Evolutionary conservation across 345 rosid species (phyloP).

Genomic region (Gossypium australe): DNA sequence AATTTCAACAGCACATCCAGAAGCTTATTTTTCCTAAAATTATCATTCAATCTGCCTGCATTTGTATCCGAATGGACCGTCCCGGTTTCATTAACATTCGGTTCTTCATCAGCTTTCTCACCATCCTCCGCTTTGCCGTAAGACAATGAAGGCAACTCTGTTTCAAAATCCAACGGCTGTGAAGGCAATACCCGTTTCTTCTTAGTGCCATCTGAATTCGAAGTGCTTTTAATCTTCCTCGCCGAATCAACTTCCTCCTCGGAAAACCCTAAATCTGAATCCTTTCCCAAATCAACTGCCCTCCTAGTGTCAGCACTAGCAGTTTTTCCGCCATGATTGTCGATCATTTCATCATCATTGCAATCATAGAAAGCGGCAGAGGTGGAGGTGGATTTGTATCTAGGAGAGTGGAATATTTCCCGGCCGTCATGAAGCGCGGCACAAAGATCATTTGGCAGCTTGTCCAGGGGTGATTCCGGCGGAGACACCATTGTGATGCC

Average conservation of each 20-base stretch:
- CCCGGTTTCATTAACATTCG: background rate
- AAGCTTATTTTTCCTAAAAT: background rate
- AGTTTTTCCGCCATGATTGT: background rate
- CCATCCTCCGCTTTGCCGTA: background rate
- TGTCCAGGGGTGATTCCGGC: constrained; percentile 11
- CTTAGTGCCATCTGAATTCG: background rate
- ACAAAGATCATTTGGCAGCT: no score
- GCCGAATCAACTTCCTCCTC: constrained; percentile 20
- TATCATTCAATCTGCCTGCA: background rate
- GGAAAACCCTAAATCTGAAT: constrained; percentile 30
- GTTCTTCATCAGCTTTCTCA: background rate
- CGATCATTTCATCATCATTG: background rate
- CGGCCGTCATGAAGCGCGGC: no score
- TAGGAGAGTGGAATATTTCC: no score
- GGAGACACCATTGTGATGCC: constrained; percentile 34
- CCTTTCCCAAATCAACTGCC: constrained; percentile 36
- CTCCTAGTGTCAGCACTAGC: background rate
- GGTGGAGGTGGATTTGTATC: constrained; percentile 1
- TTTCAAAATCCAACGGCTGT: background rate
- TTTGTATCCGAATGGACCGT: background rate
- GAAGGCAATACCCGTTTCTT: no score
- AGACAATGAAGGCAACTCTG: background rate
- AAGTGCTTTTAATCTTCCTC: constrained; percentile 16
- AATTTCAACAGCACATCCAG: constrained; percentile 28
- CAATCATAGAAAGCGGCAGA: background rate